Evolutionary conservation across 2,329 filamentous ascomycete species (phyloP).

Genomic region (Stylonectria norvegica): DNA sequence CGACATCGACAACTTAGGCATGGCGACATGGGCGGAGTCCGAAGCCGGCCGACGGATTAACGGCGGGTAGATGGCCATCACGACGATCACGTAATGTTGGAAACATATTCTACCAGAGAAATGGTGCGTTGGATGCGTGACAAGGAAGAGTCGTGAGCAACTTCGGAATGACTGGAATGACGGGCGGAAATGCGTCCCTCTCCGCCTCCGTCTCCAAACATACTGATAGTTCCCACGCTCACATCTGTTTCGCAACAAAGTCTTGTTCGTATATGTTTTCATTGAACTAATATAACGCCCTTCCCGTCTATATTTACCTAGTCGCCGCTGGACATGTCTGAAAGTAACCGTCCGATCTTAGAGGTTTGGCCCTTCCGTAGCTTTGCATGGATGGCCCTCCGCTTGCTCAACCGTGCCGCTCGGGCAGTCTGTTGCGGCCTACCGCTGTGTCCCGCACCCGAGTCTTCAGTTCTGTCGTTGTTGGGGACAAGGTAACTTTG

Average conservation of each 20-base stretch:
- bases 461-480: not conserved
- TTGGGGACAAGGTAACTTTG: not conserved
- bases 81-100: not conserved
- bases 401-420: constrained; percentile 1
- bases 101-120: not conserved
- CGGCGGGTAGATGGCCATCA: constrained; percentile 9
- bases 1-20: not conserved
- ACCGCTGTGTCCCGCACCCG: not conserved
- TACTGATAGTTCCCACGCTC: too few relatives aligned
- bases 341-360: constrained; percentile 5
- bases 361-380: constrained; percentile 7
- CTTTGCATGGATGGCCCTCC: constrained; percentile 1
- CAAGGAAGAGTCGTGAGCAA: too few relatives aligned
- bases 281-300: too few relatives aligned
- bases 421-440: not conserved
- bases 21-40: constrained; percentile 8
- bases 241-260: too few relatives aligned
- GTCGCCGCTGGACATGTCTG: constrained; percentile 11
- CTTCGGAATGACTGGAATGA: too few relatives aligned
- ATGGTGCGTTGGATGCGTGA: too few relatives aligned
- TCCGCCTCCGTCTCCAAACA: too few relatives aligned
- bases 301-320: constrained; percentile 12
- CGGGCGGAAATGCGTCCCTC: too few relatives aligned
- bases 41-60: constrained; percentile 21
- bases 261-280: too few relatives aligned